A percentile compares a stretch with the other conserved stretches of the same genome.
Conservation (phyloP, 169 alveolate species). For the Eimeria falciformis region DNA sequence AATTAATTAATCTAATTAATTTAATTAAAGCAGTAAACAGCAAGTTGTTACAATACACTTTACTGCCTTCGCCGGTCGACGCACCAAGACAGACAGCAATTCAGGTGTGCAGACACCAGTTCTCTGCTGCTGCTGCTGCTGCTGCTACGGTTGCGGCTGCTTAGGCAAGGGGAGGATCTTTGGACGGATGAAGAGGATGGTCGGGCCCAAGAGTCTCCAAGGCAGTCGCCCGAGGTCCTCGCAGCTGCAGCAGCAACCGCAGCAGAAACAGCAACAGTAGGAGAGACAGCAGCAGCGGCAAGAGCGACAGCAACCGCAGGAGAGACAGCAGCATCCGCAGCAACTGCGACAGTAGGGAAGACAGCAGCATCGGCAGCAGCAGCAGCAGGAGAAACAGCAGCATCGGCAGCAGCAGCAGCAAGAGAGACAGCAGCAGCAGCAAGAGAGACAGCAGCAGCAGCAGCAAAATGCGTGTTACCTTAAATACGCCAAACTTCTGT, state of each 20-base stretch:
- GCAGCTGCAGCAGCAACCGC: not conserved
- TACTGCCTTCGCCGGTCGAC: not conserved
- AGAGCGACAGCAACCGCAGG: not conserved
- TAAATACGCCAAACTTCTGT: slow-evolving; percentile 83
- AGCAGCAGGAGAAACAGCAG: not conserved
- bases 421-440: slow-evolving; percentile 10
- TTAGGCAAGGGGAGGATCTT: not conserved
- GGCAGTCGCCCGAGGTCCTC: not conserved
- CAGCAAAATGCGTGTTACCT: slow-evolving; percentile 74
- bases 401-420: not conserved
- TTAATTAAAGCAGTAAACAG: not conserved
- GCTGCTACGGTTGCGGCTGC: slow-evolving; percentile 1
- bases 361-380: too few relatives aligned
- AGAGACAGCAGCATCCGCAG: not conserved
- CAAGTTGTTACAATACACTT: not conserved
- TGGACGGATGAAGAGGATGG: slow-evolving; percentile 28
- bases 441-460: not conserved
- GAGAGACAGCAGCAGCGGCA: not conserved
- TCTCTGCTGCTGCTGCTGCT: not conserved
- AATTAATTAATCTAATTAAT: not conserved
- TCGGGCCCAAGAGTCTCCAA: slow-evolving; percentile 12
- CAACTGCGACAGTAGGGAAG: not conserved
- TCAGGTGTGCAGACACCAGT: not conserved
- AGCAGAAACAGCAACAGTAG: slow-evolving; percentile 9
- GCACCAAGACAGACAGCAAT: not conserved